Evolutionary conservation across 805 yeast species (phyloP), one percentile per base, ranked within the genome.

Genomic region (Wickerhamomyces canadensis): DNA sequence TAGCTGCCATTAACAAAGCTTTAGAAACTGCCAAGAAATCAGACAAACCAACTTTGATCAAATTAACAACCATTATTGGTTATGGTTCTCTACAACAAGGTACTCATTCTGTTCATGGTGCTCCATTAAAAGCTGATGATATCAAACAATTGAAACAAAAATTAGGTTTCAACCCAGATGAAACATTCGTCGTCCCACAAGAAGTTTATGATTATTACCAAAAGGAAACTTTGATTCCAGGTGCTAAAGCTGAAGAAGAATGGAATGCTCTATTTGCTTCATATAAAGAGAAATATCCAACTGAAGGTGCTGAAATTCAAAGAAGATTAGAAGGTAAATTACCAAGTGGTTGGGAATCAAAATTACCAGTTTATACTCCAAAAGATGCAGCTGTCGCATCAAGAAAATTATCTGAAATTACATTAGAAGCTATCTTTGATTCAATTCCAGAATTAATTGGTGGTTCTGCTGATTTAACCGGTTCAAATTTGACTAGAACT

Each of bases 381-480:
- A 53, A 60, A 24, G 98, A 91, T 69, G 65, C 72, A 52, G 81
- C 96, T 34, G 72, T 88, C 51, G 98, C 98, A 46, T 77, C 97
- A 44, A 84, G 98, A 77, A 91, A 91, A 75, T 72, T 88, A 57
- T 84, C 95, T 36, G 97, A 91, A 74, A 72, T 71, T 51, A 86
- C 81, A 28, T 68, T 91, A 55, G 70, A 74, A 51, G 65, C 69
- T 47, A 64, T 91, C 53, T 71, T 73, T 54, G 73, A 72, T 19
- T 75, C 52, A 32, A 49, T 91, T 37, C 98, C 98, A 38, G 96
- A 88, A 73, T 69, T 91, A 47, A 68, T 91, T 58, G 97, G 97
- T 70, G 98, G 98, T 59, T 89, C 98, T 50, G 98, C 98, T 42
- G 98, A 91, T 69, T 78, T 91, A 70, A 91, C 98, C 41, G 94